A percentile compares a stretch with the other conserved stretches of the same genome.
Evolutionary conservation across 1,139 yeast species (phyloP).

Genomic region (Candida gigantensis): DNA sequence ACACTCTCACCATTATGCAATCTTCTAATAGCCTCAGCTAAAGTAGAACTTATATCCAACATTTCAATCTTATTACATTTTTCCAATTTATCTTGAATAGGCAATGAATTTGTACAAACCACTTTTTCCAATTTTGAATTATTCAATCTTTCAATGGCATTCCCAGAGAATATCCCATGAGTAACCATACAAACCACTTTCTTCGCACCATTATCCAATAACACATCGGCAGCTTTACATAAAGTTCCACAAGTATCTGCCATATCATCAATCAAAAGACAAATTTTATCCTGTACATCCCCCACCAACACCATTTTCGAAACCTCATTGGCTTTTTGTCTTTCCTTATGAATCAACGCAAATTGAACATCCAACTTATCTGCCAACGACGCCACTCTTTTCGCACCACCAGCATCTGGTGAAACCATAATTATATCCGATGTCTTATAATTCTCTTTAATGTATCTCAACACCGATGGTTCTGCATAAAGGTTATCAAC

Average conservation of each 20-base stretch:
- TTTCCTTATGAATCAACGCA: constrained; percentile 95
- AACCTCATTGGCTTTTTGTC: constrained; percentile 93
- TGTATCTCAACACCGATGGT: constrained; percentile 88
- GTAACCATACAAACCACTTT: constrained; percentile 93
- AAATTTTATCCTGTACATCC: constrained; percentile 83
- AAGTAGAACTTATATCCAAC: constrained; percentile 82
- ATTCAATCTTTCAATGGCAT: constrained; percentile 82
- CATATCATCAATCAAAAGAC: constrained; percentile 95
- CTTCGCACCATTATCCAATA: constrained; percentile 77
- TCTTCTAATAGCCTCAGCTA: constrained; percentile 96
- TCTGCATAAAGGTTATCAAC: constrained; percentile 96
- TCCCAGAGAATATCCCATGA: constrained; percentile 89
- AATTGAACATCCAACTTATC: constrained; percentile 90
- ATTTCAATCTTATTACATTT: constrained; percentile 75
- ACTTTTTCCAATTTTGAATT: constrained; percentile 75
- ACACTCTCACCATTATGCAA: constrained; percentile 97
- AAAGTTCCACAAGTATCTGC: constrained; percentile 98
- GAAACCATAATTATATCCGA: constrained; percentile 83
- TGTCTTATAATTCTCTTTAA: constrained; percentile 66
- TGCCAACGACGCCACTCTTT: constrained; percentile 94
- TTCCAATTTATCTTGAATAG: constrained; percentile 74
- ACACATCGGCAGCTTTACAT: constrained; percentile 92
- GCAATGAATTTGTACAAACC: constrained; percentile 94
- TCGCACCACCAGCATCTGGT: constrained; percentile 99
- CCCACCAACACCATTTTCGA: constrained; percentile 96